These are phyloP conservation scores for Ophiostoma montium DNA, from an alignment of 2,329 filamentous ascomycete species.

Conservation along the genomic window DNA sequence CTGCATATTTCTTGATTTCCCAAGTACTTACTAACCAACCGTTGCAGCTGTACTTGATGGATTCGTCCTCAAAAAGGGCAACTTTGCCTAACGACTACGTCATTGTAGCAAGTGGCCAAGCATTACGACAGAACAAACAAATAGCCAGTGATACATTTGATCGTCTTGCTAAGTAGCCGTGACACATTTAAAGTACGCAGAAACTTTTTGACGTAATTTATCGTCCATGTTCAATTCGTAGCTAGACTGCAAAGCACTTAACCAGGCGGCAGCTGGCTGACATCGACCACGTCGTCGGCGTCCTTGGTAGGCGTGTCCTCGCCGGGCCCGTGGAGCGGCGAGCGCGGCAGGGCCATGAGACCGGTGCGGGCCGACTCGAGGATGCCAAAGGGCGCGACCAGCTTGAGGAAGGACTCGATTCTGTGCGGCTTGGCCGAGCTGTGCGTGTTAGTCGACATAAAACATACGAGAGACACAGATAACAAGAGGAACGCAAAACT, in stretches of 20 bases:
- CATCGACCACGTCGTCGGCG: conserved; percentile 87
- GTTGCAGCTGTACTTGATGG: conserved; percentile 63
- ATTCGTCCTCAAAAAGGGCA: conserved; percentile 90
- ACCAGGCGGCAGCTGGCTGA: conserved; percentile 83
- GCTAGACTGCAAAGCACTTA: conserved; percentile 27
- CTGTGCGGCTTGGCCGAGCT: conserved; percentile 84
- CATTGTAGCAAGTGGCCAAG: not conserved
- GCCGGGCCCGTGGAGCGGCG: conserved; percentile 62
- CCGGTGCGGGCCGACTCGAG: conserved; percentile 91
- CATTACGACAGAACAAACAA: not conserved
- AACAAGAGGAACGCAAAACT: conserved; percentile 25
- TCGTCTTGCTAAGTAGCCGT: too few relatives aligned
- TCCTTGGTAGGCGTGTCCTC: conserved; percentile 64
- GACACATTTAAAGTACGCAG: too few relatives aligned
- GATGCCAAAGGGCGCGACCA: conserved; percentile 88
- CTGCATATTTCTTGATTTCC: too few relatives aligned
- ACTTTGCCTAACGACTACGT: conserved; percentile 33
- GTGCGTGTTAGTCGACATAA: conserved; percentile 1
- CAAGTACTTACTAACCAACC: not conserved
- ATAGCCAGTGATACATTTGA: not conserved
- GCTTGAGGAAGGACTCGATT: conserved; percentile 96
- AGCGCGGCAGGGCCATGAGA: conserved; percentile 90
- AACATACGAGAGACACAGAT: not conserved
- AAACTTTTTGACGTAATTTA: too few relatives aligned
- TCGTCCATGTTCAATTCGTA: too few relatives aligned